Evolutionary conservation across 2,329 filamentous ascomycete species (phyloP).

Genomic region (Phialocephala sp.): DNA sequence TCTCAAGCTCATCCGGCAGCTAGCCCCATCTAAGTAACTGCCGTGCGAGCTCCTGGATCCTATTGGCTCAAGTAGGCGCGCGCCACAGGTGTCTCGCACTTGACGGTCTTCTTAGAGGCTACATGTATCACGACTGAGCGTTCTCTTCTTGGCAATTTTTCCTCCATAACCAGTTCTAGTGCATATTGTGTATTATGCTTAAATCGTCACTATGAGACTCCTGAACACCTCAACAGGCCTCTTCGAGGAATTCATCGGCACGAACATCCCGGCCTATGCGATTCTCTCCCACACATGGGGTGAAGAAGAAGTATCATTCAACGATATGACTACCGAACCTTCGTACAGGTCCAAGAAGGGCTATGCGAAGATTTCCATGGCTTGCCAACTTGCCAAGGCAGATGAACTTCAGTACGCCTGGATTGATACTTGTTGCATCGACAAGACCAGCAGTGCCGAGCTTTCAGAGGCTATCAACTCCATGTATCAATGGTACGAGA

Average conservation of each 20-base stretch:
- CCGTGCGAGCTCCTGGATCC: background rate
- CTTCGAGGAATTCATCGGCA: background rate
- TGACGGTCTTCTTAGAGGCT: background rate
- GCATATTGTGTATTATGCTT: background rate
- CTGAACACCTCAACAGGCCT: background rate
- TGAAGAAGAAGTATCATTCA: background rate
- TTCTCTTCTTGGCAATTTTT: background rate
- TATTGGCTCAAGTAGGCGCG: background rate
- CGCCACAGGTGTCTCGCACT: no score
- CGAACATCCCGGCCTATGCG: background rate
- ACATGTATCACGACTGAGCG: background rate
- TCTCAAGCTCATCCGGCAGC: no score
- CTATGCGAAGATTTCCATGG: background rate
- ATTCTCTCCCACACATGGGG: slow-evolving; percentile 8
- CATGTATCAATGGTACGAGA: background rate
- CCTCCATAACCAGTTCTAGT: background rate
- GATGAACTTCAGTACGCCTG: background rate
- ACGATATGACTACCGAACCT: background rate
- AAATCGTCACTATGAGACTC: background rate
- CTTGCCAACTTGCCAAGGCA: background rate
- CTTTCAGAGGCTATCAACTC: background rate
- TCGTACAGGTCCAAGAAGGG: background rate
- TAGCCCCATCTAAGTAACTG: no score
- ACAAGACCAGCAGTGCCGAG: background rate
- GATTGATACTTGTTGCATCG: background rate